Evolutionary conservation across 2,329 filamentous ascomycete species (phyloP), one percentile per base, ranked within the genome.

Genomic region (Colletotrichum coccodes): DNA sequence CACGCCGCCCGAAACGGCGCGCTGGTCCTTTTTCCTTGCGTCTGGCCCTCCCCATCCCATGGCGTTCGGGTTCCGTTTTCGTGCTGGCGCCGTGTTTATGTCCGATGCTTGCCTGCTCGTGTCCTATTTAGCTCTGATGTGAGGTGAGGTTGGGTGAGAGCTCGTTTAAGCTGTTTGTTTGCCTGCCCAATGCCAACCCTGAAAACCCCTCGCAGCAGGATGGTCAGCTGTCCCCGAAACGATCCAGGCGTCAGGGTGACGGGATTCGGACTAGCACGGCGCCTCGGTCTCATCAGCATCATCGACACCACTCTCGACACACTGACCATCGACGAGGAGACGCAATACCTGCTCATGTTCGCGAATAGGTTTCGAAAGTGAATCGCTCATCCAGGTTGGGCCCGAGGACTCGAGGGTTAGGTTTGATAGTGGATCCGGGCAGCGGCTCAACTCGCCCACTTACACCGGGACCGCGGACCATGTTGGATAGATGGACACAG

Each of bases 361-460:
- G 6, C 28, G 8, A 47, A 36, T 46, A n/a, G 40, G 14, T 26
- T 14, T 34, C 30, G 23, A 12, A 21, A 21, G 30, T n/a, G n/a
- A 36, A 9, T 12, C 21, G 9, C 8, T 44, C 21, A n/a, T n/a
- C n/a, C n/a, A n/a, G n/a, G n/a, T n/a, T n/a, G 42, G 12, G 30
- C 7, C 18, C 32, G 40, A 23, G 12, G 34, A 26, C 9, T 21
- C 21, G 23, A 40, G 34, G 23, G 32, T 30, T 28, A 30, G 16
- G 38, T 50, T 38, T 30, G 44, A 50, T 40, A 28, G 61, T 66
- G 61, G 61, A 40, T 28, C 42, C 32, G 12, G 56, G n/a, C n/a
- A 52, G 66, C 61, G 61, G 66, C 66, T 69, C 61, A 66, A 42
- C 58, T 60, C 32, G 34, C 50, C 59, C 61, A 66, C 61, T 40